Evolutionary conservation across 106 monocot species (phyloP).

Genomic region (Alisma plantagoaquatica): DNA sequence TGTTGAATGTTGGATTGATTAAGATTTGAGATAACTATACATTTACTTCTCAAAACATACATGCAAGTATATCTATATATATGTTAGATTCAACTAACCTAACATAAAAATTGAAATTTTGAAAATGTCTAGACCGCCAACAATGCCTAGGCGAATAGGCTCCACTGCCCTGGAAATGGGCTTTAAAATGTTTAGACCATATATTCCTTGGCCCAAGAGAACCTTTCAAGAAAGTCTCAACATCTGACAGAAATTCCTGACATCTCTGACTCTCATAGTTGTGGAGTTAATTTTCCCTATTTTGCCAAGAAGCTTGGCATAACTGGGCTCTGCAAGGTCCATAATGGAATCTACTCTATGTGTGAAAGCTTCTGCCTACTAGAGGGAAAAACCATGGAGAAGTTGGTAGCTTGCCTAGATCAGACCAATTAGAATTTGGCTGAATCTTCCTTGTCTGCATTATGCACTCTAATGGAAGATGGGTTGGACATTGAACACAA

Average conservation of each 20-base stretch:
- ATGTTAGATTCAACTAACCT: no score
- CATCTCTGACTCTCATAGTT: not conserved
- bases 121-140: no score
- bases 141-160: no score
- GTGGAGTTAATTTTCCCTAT: constrained; percentile 4
- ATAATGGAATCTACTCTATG: constrained; percentile 3
- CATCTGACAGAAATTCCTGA: constrained; percentile 27
- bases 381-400: constrained; percentile 4
- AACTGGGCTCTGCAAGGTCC: constrained; percentile 3
- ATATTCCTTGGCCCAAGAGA: constrained; percentile 63
- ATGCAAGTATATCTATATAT: no score
- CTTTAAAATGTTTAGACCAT: constrained; percentile 59
- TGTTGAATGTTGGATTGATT: no score
- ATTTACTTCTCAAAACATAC: no score
- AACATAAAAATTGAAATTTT: no score
- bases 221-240: constrained; percentile 67
- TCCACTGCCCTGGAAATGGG: constrained; percentile 64
- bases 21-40: no score
- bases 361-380: constrained; percentile 6
- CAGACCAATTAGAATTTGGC: constrained; percentile 13
- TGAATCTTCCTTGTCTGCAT: constrained; percentile 16
- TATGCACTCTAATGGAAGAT: constrained; percentile 22
- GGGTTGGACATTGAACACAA: constrained; percentile 54
- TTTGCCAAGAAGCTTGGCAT: not conserved
- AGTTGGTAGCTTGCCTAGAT: constrained; percentile 10